Conservation (phyloP, 1,284 basidiomycete species). For the Sphaerobolus stellatus region DNA sequence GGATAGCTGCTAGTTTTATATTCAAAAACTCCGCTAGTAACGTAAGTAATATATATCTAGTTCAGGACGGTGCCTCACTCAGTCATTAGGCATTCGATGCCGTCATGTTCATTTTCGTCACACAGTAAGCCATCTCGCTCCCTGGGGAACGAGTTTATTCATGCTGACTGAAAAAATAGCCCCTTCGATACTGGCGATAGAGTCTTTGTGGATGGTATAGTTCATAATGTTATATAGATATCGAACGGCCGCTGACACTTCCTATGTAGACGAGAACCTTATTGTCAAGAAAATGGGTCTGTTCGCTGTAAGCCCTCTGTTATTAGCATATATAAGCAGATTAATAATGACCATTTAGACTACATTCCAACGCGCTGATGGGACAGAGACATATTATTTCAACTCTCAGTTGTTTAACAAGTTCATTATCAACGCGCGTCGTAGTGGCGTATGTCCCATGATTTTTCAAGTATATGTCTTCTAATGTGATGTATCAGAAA, state of each 20-base stretch:
- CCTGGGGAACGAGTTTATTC: not conserved
- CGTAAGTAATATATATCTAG: slow-evolving; percentile 20
- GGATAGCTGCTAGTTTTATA: slow-evolving; percentile 70
- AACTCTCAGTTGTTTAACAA: slow-evolving; percentile 71
- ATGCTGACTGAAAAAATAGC: slow-evolving; percentile 32
- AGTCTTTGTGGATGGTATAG: slow-evolving; percentile 63
- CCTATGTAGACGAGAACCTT: slow-evolving; percentile 54
- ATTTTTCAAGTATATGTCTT: slow-evolving; percentile 6
- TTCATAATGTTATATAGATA: slow-evolving; percentile 16
- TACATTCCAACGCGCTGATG: slow-evolving; percentile 63
- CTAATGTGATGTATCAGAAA: slow-evolving; percentile 44
- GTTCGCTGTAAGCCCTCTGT: slow-evolving; percentile 50
- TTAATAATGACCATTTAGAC: slow-evolving; percentile 39
- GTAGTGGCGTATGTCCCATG: slow-evolving; percentile 53
- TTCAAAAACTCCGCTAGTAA: slow-evolving; percentile 70
- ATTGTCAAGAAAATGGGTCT: slow-evolving; percentile 76
- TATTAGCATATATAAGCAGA: slow-evolving; percentile 7
- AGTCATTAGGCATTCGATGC: slow-evolving; percentile 55
- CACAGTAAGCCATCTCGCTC: slow-evolving; percentile 51
- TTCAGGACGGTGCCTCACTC: not conserved
- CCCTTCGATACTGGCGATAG: slow-evolving; percentile 78
- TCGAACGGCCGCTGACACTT: not conserved
- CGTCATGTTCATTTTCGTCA: slow-evolving; percentile 77
- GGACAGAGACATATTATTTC: slow-evolving; percentile 75
- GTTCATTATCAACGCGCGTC: slow-evolving; percentile 72